These are phyloP conservation scores for Extremus antarcticus DNA, from an alignment of 495 filamentous ascomycete species.

Conservation along the genomic window DNA sequence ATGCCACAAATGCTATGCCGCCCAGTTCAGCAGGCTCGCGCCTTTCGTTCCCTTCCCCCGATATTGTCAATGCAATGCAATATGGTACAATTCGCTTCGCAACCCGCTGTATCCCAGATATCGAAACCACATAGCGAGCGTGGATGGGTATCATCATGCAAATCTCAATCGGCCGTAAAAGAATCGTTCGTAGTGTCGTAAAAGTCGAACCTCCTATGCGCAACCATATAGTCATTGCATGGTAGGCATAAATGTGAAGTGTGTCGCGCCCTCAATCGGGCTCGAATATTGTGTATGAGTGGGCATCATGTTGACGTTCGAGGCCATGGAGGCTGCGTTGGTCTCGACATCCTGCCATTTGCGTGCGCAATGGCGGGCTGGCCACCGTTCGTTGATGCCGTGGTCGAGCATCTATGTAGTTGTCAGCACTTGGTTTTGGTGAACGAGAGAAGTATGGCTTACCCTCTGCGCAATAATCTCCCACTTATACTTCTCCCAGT, in stretches of 20 bases:
- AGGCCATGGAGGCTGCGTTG: not conserved
- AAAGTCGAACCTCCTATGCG: not conserved
- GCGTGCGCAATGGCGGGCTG: constrained; percentile 29
- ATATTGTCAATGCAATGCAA: not conserved
- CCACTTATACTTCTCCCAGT: constrained; percentile 35
- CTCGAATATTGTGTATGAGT: constrained; percentile 11
- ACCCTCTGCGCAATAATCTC: constrained; percentile 36
- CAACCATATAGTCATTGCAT: constrained; percentile 17
- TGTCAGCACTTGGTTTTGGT: not conserved
- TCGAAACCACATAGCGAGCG: no score
- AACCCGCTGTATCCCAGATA: no score
- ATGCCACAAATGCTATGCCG: not conserved
- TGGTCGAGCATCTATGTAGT: constrained; percentile 33
- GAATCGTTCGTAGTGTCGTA: not conserved
- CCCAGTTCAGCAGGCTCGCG: not conserved
- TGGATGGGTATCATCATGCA: constrained; percentile 10
- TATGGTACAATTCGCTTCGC: not conserved
- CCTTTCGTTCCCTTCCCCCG: no score
- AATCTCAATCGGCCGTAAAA: not conserved
- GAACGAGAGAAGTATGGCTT: no score
- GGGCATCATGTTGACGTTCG: constrained; percentile 4
- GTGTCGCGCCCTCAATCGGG: constrained; percentile 7
- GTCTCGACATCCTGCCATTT: constrained; percentile 36
- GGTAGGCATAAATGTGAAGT: constrained; percentile 20
- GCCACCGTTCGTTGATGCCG: constrained; percentile 33